These are phyloP conservation scores for Cerrena zonata DNA, from an alignment of 1,284 basidiomycete species.

Conservation along the genomic window DNA sequence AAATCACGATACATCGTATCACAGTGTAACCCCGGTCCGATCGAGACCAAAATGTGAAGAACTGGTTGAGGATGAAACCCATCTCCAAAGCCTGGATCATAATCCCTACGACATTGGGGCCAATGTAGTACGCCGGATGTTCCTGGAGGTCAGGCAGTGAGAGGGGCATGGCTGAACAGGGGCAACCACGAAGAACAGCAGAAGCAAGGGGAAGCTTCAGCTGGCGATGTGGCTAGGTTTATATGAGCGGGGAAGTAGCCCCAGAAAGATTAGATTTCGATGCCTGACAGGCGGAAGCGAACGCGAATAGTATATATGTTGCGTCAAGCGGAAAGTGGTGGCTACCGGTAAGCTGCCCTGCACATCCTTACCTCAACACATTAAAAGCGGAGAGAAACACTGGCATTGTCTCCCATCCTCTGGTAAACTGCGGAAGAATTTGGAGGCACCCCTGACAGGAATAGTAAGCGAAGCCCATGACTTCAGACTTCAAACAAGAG, in stretches of 20 bases:
- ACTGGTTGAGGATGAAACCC: constrained; percentile 27
- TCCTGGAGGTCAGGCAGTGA: constrained; percentile 15
- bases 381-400: too few species aligned
- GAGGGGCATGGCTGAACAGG: constrained; percentile 11
- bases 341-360: too few species aligned
- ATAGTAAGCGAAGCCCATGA: neutral
- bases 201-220: neutral
- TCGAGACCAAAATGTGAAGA: constrained; percentile 25
- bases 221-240: neutral
- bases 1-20: constrained; percentile 13
- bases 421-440: neutral
- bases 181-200: neutral
- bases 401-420: neutral
- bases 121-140: constrained; percentile 22
- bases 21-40: constrained; percentile 17
- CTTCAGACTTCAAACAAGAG: neutral
- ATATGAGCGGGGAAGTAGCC: neutral
- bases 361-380: too few species aligned
- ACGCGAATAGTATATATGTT: neutral
- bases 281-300: neutral
- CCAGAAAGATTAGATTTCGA: neutral
- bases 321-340: neutral
- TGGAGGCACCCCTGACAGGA: neutral
- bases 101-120: constrained; percentile 21
- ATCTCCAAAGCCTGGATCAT: constrained; percentile 24